phyloP scores from a whole-genome alignment of 2,329 filamentous ascomycete species.

The Trichoderma sp. region DNA sequence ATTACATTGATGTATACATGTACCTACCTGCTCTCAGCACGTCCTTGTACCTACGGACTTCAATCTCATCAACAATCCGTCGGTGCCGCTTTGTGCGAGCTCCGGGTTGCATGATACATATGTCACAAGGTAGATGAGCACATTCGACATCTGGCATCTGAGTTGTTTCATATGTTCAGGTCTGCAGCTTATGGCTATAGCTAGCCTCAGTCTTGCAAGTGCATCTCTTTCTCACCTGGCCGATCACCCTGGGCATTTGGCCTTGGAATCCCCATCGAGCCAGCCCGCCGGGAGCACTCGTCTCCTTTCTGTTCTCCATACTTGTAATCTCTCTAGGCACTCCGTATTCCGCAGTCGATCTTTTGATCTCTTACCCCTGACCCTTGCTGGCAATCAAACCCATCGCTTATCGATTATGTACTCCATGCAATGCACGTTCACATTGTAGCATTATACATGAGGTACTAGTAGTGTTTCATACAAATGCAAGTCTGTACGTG shows the following conservation, averaged over 20 bases:
- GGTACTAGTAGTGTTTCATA: background rate
- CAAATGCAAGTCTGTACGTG: background rate
- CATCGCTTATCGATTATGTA: constrained; percentile 24
- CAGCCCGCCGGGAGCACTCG: background rate
- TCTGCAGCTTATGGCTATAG: too few relatives aligned
- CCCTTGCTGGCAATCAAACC: constrained; percentile 24
- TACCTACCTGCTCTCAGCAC: background rate
- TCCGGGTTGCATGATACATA: background rate
- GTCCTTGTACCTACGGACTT: background rate
- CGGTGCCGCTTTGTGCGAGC: background rate
- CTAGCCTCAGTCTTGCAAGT: background rate
- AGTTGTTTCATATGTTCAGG: background rate
- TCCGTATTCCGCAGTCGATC: constrained; percentile 18
- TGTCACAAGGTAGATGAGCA: background rate
- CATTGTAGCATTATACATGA: background rate
- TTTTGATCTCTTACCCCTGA: constrained; percentile 22
- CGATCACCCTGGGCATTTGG: background rate
- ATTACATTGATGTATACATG: too few relatives aligned
- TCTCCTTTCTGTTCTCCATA: constrained; percentile 3
- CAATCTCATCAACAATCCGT: background rate
- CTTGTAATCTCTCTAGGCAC: background rate
- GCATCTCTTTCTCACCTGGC: background rate
- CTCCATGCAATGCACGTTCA: constrained; percentile 1
- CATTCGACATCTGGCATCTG: background rate
- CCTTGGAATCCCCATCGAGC: constrained; percentile 16